Evolutionary conservation across 768 basidiomycete species (phyloP), one percentile per base, ranked within the genome.

Genomic region (Lactifluus piperatus): DNA sequence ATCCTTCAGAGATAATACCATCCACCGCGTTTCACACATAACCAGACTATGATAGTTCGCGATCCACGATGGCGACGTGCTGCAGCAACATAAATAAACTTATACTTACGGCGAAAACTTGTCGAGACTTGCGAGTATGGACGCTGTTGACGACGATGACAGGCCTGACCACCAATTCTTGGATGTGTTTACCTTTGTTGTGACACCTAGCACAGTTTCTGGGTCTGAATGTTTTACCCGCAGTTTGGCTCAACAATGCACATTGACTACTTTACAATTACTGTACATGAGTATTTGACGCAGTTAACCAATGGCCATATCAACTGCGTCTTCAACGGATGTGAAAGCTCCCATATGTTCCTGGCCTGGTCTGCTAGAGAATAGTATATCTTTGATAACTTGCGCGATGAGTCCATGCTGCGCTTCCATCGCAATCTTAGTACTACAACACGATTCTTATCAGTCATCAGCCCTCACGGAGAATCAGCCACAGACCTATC

Each of bases 341-440:
- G 50, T 36, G 9, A 37, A 60, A 57, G 39, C 29, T 13, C 41
- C 52, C 18, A 49, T 32, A 53, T 34, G 10, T 37, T 43, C 29
- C 44, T 66, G 66, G 6, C 70, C 68, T 16, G 76, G 77, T 51
- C 79, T 73, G 44, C 71, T 69, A 9, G 89, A 91, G 69, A 97
- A 97, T 41, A 97, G 81, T 45, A 91, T 81, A 62, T 95, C 93
- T 70, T 98, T 97, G 69, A 98, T 79, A 5, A 95, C 84, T 69
- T 97, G 94, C 2, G 93, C 79, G 60, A 97, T 93, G 54, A 98
- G 81, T 1, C 93, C 94, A 65, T 97, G 94, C 65, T 95, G 92
- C 1, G 90, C 90, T 69, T 97, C 94, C 4, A 86, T 80, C 0
- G 93, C 85, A 54, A 97, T 91, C 67, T 89, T 93, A 41, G 83